phyloP scores from a whole-genome alignment of 345 rosid species.

The Conringia planisiliqua region DNA sequence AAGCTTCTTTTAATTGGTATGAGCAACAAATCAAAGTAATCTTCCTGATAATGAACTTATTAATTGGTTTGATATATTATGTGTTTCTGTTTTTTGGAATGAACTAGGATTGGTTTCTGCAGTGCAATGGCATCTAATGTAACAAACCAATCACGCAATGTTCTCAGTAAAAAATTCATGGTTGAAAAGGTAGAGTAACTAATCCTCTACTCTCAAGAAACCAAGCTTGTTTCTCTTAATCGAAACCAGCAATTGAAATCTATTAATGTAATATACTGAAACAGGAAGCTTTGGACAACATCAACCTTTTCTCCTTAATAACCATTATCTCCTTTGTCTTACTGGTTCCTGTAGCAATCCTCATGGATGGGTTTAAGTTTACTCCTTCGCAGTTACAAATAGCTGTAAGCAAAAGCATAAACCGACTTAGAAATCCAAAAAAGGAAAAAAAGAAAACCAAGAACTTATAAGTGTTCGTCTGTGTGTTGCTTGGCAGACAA shows the following conservation, averaged over 20 bases:
- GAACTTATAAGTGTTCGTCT: background rate
- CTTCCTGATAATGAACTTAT: background rate
- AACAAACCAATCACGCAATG: conserved; percentile 84
- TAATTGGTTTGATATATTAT: background rate
- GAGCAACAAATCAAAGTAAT: background rate
- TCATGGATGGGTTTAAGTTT: conserved; percentile 62
- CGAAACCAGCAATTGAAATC: background rate
- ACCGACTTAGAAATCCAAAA: background rate
- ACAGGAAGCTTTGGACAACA: conserved; percentile 79
- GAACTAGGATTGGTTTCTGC: conserved; percentile 77
- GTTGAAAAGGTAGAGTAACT: conserved; percentile 50
- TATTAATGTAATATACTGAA: background rate
- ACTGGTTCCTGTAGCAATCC: conserved; percentile 63
- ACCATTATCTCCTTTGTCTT: conserved; percentile 65
- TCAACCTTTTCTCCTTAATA: conserved; percentile 81
- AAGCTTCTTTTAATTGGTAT: conserved; percentile 81
- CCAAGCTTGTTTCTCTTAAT: background rate
- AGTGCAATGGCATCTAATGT: conserved; percentile 94
- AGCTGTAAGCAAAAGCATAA: conserved; percentile 51
- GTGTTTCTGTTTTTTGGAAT: background rate
- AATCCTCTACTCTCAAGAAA: background rate
- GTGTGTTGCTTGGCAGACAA: conserved; percentile 45
- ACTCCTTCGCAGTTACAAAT: conserved; percentile 60
- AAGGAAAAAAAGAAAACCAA: background rate
- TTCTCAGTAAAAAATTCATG: conserved; percentile 82